Percentiles rank a stretch among this genome's conserved stretches.
Evolutionary conservation across 805 yeast species (phyloP).

Genomic region (Jamesozyma gamospora): DNA sequence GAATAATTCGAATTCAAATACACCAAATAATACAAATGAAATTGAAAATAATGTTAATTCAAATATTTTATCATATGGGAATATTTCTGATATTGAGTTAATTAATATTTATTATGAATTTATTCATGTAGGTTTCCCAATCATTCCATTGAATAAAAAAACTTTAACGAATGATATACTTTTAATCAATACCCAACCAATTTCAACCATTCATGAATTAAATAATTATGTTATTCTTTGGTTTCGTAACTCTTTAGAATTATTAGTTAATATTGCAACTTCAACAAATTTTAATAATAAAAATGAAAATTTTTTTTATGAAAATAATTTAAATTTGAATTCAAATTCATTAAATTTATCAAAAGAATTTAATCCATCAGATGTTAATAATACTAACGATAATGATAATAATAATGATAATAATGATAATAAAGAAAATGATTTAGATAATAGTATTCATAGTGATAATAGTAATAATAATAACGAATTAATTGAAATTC

Average conservation of each 20-base stretch:
- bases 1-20: too few relatives aligned
- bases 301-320: constrained; percentile 9
- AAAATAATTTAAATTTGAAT: constrained; percentile 5
- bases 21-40: background rate
- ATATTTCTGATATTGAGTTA: constrained; percentile 30
- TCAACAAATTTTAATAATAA: constrained; percentile 8
- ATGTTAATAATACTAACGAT: constrained; percentile 1
- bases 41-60: background rate
- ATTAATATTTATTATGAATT: constrained; percentile 40
- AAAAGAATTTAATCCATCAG: background rate
- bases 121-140: constrained; percentile 32
- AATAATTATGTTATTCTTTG: constrained; percentile 25
- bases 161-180: constrained; percentile 25
- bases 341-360: constrained; percentile 1
- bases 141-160: constrained; percentile 30
- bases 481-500: constrained; percentile 16
- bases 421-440: background rate
- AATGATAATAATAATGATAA: background rate
- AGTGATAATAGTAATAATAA: constrained; percentile 1
- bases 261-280: constrained; percentile 22
- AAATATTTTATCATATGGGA: constrained; percentile 16
- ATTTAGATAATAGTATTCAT: constrained; percentile 1
- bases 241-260: constrained; percentile 28
- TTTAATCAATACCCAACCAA: constrained; percentile 24
- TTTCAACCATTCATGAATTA: constrained; percentile 24